Base-by-base conservation (phyloP, 129 eudicot genomes). In the Escallonia herrerae region DNA sequence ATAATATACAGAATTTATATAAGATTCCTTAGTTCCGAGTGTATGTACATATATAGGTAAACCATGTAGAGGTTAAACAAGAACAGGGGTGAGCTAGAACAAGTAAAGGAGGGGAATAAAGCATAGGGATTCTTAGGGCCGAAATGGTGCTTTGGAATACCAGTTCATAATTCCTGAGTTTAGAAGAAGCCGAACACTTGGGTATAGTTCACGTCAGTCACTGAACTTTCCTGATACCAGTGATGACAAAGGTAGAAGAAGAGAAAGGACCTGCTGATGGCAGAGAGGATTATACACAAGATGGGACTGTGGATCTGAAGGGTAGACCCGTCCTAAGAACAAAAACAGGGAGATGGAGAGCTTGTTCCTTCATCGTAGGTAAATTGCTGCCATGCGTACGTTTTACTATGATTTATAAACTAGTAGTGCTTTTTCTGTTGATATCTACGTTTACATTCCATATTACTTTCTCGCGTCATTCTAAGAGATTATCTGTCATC, bases 331-430 rank as follows among this genome's bases (percentile, higher is more conserved):
- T 90, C 43, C 65, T 79, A 0, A 72, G 90, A 77, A 66, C 75
- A 3, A 51, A 48, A 9, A 90, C 95, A 3, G 95, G 96, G 58
- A 71, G 68, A 77, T 84, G 96, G 96, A 82, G 62, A 77, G 89
- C 96, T 69, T 81, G 84, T 63, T 79, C 69, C 41, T 88, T 77
- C 76, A 80, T 88, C 60, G 70, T 88, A 48, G 91, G 96, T 88
- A 64, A 68, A 22, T 22, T 22, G 33, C 33, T 22, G 33, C 33
- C 33, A 1, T 22, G 33, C 33, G 1, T 22, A 22, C 33, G 1
- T 22, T 22, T 22, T 22, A 22, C 1, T 22, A 22, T 22, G 33
- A 22, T 0, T 0, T 22, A 22, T 22, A 22, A 22, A 22, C 33
- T 0, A 22, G 33, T 22, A 22, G 33, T 22, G 1, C 33, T 22